A percentile compares a stretch with the other conserved stretches of the same genome.
These are phyloP conservation scores for Colletotrichum liaoningense DNA, from an alignment of 2,329 filamentous ascomycete species.

Conservation along the genomic window DNA sequence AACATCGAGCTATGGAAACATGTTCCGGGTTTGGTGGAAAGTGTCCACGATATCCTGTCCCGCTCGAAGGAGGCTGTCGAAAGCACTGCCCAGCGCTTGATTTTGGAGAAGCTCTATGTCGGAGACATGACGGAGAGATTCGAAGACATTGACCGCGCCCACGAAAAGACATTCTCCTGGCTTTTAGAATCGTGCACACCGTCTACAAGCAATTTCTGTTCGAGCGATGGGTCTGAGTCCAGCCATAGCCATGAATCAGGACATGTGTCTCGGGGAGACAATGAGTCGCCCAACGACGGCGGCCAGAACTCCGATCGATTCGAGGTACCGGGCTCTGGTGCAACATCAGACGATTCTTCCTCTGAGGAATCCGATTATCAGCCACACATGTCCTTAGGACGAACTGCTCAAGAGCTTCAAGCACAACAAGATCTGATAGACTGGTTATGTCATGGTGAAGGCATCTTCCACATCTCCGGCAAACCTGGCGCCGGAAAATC, in stretches of 20 bases:
- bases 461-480: slow-evolving; percentile 1
- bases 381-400: rapidly evolving
- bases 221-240: background rate
- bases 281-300: background rate
- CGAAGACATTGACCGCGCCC: background rate
- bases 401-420: background rate
- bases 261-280: background rate
- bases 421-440: background rate
- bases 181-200: background rate
- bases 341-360: background rate
- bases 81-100: background rate
- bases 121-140: background rate
- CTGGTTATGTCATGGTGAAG: background rate
- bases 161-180: slow-evolving; percentile 3
- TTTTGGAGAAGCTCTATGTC: background rate
- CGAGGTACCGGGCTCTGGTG: background rate
- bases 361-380: rapidly evolving
- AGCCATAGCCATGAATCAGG: background rate
- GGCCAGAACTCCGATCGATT: background rate
- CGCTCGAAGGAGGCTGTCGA: background rate
- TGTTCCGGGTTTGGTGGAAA: background rate
- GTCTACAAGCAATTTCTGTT: background rate
- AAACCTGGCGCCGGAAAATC: slow-evolving; percentile 24
- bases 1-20: background rate
- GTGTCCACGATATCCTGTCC: background rate